Evolutionary conservation across 1,139 yeast genomes (phyloP).

Genomic region (Starmera stellimalicola): DNA sequence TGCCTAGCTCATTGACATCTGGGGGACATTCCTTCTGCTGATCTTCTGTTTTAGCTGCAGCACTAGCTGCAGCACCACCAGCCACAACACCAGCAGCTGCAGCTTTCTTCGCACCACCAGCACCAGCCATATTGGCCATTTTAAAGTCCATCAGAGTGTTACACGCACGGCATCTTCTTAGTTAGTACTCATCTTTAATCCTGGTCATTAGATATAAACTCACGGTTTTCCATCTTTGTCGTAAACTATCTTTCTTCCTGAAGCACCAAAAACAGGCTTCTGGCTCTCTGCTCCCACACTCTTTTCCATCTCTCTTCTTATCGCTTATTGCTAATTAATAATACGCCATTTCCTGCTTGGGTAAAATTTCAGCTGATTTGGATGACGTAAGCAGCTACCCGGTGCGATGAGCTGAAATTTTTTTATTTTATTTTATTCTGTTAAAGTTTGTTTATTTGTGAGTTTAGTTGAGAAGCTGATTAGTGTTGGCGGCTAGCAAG

Average conservation of each 20-base stretch:
- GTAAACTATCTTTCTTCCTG: slow-evolving; percentile 65
- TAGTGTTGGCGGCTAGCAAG: too few relatives aligned
- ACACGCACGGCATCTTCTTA: slow-evolving; percentile 70
- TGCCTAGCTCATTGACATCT: slow-evolving; percentile 73
- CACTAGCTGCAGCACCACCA: slow-evolving; percentile 12
- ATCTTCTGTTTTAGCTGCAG: slow-evolving; percentile 12
- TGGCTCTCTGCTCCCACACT: too few relatives aligned
- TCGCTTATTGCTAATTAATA: too few relatives aligned
- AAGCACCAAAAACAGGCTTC: slow-evolving; percentile 38
- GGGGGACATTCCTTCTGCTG: slow-evolving; percentile 65
- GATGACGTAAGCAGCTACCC: background rate
- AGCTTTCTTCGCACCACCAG: slow-evolving; percentile 13
- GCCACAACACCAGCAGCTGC: slow-evolving; percentile 13
- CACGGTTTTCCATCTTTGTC: slow-evolving; percentile 91
- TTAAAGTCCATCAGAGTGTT: slow-evolving; percentile 71
- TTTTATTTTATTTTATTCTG: too few relatives aligned
- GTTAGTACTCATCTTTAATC: slow-evolving; percentile 4
- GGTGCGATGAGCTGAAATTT: background rate
- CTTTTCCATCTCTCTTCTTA: too few relatives aligned
- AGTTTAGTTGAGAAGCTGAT: too few relatives aligned
- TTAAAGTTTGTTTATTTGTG: too few relatives aligned
- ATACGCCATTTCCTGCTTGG: too few relatives aligned
- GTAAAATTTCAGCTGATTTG: too few relatives aligned
- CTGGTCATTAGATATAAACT: slow-evolving; percentile 22
- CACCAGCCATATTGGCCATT: slow-evolving; percentile 34